Base-by-base conservation (phyloP, 495 filamentous ascomycete species). In the Usnea hakonensis region DNA sequence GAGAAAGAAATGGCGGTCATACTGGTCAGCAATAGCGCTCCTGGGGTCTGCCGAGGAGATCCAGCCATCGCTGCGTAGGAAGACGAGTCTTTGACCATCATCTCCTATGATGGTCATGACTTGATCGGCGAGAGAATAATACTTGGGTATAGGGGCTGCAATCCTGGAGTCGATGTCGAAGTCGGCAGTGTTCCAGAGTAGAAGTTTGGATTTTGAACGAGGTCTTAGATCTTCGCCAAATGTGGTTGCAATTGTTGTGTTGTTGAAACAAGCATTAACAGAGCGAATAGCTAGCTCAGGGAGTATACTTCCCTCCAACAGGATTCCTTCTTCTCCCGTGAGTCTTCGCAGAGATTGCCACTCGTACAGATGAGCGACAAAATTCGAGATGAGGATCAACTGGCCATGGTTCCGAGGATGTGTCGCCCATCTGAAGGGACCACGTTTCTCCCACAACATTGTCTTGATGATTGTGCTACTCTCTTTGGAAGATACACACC, bases 1-100 rank as follows among this genome's bases (percentile, higher is more conserved):
- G 43, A 70, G 28, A 36, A 70, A 70, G 63, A 70, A 70, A 37
- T 68, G 67, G 17, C 63, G 63, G 32, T 50, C 46, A 17, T 58
- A 38, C 5, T 44, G 11, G 9, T 61, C 53, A 5, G 32, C 41
- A 16, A 36, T 55, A 10, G 38, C 23, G 8, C 23, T 62, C 19
- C 17, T 9, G 11, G 46, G 32, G 40, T 69, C 63, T 23, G 61
- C 55, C 3, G 66, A 61, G 57, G 55, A 66, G 32, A 70, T 53
- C 66, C 67, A 70, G 21, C 59, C 54, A 44, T 55, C 50, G n/a
- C 36, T 57, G 43, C 62, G 56, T 14, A 70, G 55, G 41, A 69
- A 70, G 26, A 70, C 46, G 6, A 70, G 57, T 53, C 66, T 35
- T 6, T 67, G 17, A 9, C 56, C 56, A 19, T 63, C 43, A 10